phyloP scores from a whole-genome alignment of 768 basidiomycete species.

The Lentinula sp. region DNA sequence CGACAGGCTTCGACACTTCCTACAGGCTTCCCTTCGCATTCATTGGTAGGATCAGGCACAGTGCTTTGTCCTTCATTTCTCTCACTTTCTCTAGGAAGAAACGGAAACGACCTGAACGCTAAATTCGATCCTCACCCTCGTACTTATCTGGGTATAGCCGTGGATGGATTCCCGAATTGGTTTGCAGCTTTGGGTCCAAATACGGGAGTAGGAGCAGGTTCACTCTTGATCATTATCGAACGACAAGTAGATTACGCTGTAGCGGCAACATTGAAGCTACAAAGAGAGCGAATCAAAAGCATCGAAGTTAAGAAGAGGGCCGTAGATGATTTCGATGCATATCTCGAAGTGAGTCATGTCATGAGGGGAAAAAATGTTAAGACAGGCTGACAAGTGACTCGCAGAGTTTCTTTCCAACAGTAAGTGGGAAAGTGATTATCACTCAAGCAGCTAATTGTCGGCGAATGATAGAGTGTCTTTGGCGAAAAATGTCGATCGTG shows the following conservation, averaged over 20 bases:
- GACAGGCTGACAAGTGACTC: constrained; percentile 3
- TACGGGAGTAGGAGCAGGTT: constrained; percentile 46
- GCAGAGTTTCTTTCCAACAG: constrained; percentile 44
- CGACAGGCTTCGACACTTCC: constrained; percentile 37
- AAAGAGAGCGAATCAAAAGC: constrained; percentile 55
- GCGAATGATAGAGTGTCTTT: constrained; percentile 45
- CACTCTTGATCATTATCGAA: constrained; percentile 50
- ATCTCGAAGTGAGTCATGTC: constrained; percentile 38
- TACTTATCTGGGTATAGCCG: constrained; percentile 52
- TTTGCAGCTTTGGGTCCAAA: constrained; percentile 56
- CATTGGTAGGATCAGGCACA: constrained; percentile 32
- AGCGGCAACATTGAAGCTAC: constrained; percentile 49
- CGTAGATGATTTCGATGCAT: constrained; percentile 55
- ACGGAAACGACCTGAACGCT: constrained; percentile 45
- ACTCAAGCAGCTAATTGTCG: not conserved
- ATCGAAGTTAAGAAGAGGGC: constrained; percentile 56
- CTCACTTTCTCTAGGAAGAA: constrained; percentile 49
- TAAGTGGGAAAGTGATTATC: constrained; percentile 10
- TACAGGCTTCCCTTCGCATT: not conserved
- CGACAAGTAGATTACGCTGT: constrained; percentile 53
- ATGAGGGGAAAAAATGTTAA: not conserved
- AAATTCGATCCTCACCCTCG: constrained; percentile 48
- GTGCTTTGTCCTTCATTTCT: constrained; percentile 42
- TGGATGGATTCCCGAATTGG: constrained; percentile 67
- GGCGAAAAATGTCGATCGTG: constrained; percentile 53